These are phyloP conservation scores for Penicillium manginii DNA, from an alignment of 495 filamentous ascomycete species.

Conservation along the genomic window DNA sequence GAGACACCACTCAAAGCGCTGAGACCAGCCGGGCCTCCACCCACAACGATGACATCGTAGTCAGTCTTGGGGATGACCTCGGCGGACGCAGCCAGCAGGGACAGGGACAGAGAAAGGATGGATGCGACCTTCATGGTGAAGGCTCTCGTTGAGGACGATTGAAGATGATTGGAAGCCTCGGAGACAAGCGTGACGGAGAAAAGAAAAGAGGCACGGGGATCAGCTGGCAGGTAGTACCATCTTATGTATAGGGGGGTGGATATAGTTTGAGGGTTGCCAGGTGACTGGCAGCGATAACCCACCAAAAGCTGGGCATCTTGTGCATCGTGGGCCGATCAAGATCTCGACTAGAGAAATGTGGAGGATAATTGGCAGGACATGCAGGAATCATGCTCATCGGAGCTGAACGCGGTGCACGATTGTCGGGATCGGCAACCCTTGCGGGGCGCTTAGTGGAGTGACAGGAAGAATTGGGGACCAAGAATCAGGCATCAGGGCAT, in stretches of 20 bases:
- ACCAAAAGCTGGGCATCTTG: neutral
- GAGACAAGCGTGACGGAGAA: neutral
- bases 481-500: too few species aligned
- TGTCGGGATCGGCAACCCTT: constrained; percentile 23
- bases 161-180: too few species aligned
- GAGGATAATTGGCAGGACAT: neutral
- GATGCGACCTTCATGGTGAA: constrained; percentile 15
- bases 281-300: neutral
- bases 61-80: constrained; percentile 28
- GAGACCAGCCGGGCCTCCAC: constrained; percentile 41
- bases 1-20: constrained; percentile 57
- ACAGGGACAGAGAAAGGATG: constrained; percentile 26
- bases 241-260: neutral
- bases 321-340: neutral
- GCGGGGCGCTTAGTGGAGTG: neutral
- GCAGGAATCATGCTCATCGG: constrained; percentile 1
- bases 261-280: neutral
- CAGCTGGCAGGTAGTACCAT: neutral
- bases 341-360: constrained; percentile 1
- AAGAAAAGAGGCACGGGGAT: neutral
- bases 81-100: constrained; percentile 21
- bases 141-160: too few species aligned
- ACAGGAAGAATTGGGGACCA: neutral
- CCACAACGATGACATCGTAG: constrained; percentile 42
- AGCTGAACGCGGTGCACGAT: constrained; percentile 2